Conservation (phyloP, 805 yeast species). For the Saccharomycopsis javanensis region DNA sequence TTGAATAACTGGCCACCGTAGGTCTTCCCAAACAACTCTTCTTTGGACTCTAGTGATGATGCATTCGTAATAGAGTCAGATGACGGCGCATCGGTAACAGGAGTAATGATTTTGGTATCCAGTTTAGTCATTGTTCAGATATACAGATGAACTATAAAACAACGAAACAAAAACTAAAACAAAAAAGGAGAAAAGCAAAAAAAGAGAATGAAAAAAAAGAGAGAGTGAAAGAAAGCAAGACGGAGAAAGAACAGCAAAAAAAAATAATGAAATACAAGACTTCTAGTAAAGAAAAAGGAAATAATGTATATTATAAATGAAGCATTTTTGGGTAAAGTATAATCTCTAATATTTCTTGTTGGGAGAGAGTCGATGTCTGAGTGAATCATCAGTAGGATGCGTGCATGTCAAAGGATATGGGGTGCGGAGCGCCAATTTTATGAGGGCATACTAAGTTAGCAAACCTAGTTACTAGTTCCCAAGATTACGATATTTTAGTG, state of each 20-base stretch:
- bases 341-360: background rate
- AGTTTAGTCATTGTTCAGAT: background rate
- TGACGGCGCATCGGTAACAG: background rate
- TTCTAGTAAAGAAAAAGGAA: background rate
- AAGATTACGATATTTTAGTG: too few relatives aligned
- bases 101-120: background rate
- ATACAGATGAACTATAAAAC: background rate
- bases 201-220: background rate
- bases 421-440: background rate
- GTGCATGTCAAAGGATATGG: background rate
- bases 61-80: background rate
- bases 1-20: conserved; percentile 35
- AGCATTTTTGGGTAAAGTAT: background rate
- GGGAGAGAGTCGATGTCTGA: background rate
- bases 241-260: background rate
- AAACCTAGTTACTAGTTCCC: too few relatives aligned
- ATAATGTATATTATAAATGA: too few relatives aligned
- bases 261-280: background rate
- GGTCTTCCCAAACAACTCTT: conserved; percentile 31
- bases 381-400: too few relatives aligned
- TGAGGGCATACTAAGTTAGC: too few relatives aligned
- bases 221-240: too few relatives aligned
- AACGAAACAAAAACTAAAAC: background rate
- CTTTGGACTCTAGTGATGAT: background rate
- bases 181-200: background rate